These are phyloP conservation scores for Aspergillus vadensis DNA, from an alignment of 2,329 filamentous ascomycete species.

Conservation along the genomic window DNA sequence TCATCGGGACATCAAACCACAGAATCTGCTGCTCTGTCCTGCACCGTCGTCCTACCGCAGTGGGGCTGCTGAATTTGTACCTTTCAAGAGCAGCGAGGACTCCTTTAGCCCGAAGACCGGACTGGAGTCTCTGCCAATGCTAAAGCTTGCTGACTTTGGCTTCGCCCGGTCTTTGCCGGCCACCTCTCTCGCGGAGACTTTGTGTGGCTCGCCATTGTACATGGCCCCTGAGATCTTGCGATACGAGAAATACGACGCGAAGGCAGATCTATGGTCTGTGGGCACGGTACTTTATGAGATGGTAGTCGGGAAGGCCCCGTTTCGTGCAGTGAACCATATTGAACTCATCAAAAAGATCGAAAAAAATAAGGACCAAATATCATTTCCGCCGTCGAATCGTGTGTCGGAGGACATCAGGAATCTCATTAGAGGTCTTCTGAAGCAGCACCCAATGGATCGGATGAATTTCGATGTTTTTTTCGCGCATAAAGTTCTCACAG, in stretches of 20 bases:
- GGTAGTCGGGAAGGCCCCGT: slow-evolving; percentile 86
- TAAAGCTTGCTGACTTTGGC: slow-evolving; percentile 98
- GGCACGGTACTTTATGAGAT: slow-evolving; percentile 96
- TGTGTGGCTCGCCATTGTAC: slow-evolving; percentile 95
- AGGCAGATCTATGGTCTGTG: slow-evolving; percentile 96
- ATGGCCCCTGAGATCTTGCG: slow-evolving; percentile 98
- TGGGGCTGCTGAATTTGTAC: slow-evolving; percentile 62
- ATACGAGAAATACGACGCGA: slow-evolving; percentile 96
- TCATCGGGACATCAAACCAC: slow-evolving; percentile 95
- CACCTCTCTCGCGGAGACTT: slow-evolving; percentile 89
- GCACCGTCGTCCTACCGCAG: slow-evolving; percentile 70
- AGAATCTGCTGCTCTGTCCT: slow-evolving; percentile 89
- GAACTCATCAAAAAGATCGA: slow-evolving; percentile 92
- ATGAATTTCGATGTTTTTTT: slow-evolving; percentile 88
- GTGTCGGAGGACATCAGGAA: slow-evolving; percentile 77
- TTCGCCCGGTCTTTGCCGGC: slow-evolving; percentile 90
- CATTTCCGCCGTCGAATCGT: slow-evolving; percentile 72
- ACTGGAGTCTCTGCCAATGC: slow-evolving; percentile 82
- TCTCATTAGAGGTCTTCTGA: slow-evolving; percentile 77
- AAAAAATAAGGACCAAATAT: slow-evolving; percentile 79
- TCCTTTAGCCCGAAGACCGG: slow-evolving; percentile 80
- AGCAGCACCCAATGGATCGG: slow-evolving; percentile 80
- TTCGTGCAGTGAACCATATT: slow-evolving; percentile 90
- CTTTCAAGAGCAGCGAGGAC: slow-evolving; percentile 77
- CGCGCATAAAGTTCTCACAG: slow-evolving; percentile 68